Evolutionary conservation across 2,329 filamentous ascomycete species (phyloP).

Genomic region (Gnomoniopsis smithogilvyi): DNA sequence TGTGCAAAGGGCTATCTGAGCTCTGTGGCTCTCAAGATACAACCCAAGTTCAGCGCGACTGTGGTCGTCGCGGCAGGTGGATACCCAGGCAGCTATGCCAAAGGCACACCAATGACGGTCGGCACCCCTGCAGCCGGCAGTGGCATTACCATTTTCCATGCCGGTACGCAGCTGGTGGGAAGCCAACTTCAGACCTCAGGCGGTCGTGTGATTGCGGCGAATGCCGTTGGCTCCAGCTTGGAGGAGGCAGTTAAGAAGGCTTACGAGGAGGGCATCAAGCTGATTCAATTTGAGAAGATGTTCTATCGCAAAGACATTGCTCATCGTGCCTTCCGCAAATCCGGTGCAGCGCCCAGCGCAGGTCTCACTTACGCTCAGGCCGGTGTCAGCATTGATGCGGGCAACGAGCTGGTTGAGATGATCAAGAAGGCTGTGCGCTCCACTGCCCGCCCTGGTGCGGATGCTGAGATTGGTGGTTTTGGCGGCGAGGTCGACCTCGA

Average conservation of each 20-base stretch:
- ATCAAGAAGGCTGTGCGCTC: slow-evolving; percentile 90
- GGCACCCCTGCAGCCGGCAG: slow-evolving; percentile 39
- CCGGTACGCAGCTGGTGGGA: slow-evolving; percentile 70
- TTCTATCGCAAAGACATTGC: slow-evolving; percentile 94
- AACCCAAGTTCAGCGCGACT: slow-evolving; percentile 74
- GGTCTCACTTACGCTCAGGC: slow-evolving; percentile 86
- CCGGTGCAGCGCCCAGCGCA: slow-evolving; percentile 22
- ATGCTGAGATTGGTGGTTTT: slow-evolving; percentile 93
- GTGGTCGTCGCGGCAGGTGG: slow-evolving; percentile 92
- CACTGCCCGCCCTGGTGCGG: slow-evolving; percentile 80
- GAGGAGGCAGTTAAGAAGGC: slow-evolving; percentile 81
- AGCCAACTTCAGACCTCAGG: slow-evolving; percentile 71
- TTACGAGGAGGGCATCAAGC: slow-evolving; percentile 72
- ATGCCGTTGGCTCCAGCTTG: slow-evolving; percentile 68
- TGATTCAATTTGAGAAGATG: slow-evolving; percentile 82
- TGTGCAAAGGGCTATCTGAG: slow-evolving; percentile 75
- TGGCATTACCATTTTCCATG: slow-evolving; percentile 81
- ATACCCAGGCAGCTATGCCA: slow-evolving; percentile 83
- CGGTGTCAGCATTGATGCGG: slow-evolving; percentile 90
- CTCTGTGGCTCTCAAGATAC: slow-evolving; percentile 64
- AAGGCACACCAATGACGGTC: slow-evolving; percentile 64
- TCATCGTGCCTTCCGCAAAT: slow-evolving; percentile 62
- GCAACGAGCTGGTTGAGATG: slow-evolving; percentile 85
- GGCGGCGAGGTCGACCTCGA: slow-evolving; percentile 82
- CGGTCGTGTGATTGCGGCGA: slow-evolving; percentile 91